Conservation (phyloP, 83 land plant species). For the Diphasiastrum complanatum region DNA sequence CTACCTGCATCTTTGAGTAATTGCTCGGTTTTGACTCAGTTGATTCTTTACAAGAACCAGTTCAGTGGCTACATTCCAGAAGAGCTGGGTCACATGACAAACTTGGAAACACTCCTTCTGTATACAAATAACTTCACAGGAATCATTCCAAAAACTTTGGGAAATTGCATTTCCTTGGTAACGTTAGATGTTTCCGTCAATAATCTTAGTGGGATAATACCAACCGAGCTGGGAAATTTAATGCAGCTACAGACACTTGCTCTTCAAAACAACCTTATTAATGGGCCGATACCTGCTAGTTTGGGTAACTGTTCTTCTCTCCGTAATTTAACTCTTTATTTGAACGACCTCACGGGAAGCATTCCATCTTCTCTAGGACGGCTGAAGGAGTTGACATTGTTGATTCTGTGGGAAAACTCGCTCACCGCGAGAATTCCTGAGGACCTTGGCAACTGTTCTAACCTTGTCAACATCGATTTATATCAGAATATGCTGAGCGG, state of each 20-base stretch:
- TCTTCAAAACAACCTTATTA: neutral
- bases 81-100: neutral
- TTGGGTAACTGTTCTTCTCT: slow-evolving; percentile 1
- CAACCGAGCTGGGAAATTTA: neutral
- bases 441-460: neutral
- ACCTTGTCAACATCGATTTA: neutral
- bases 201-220: neutral
- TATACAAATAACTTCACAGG: neutral
- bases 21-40: neutral
- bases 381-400: neutral
- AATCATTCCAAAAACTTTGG: neutral
- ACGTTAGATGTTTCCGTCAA: neutral
- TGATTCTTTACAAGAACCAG: neutral
- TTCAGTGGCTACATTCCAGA: neutral
- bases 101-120: neutral
- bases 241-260: neutral
- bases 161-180: neutral
- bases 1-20: neutral
- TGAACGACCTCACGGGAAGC: neutral
- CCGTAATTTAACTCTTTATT: neutral
- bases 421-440: slow-evolving; percentile 5
- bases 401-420: slow-evolving; percentile 3
- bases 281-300: neutral
- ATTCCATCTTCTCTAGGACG: neutral
- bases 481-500: neutral